Percentiles rank a stretch among this genome's conserved stretches.
Evolutionary conservation across 129 eudicot genomes (phyloP).

Genomic region (Chrysanthemum lavandulifolium): DNA sequence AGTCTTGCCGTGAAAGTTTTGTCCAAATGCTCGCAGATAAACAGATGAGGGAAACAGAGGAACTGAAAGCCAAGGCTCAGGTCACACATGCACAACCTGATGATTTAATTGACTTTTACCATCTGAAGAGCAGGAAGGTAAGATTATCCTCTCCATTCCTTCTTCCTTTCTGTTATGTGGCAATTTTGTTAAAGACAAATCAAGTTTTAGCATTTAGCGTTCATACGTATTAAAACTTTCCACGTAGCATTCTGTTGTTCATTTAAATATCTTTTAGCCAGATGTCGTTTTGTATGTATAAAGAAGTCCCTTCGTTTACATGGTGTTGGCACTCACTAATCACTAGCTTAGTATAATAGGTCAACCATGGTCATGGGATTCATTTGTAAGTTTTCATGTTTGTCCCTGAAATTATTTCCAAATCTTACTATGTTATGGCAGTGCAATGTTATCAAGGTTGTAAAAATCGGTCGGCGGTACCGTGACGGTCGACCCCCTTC

Average conservation of each 20-base stretch:
- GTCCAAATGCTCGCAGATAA: slow-evolving; percentile 98
- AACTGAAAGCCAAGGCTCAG: slow-evolving; percentile 87
- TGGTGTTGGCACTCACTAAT: no score
- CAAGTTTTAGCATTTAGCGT: no score
- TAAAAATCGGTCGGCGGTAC: no score
- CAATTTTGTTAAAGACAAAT: no score
- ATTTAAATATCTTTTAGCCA: background rate
- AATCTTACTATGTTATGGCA: no score
- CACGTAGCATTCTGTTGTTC: background rate
- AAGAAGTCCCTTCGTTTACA: no score
- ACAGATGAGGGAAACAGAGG: slow-evolving; percentile 88
- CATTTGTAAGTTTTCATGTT: no score
- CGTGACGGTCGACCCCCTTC: no score
- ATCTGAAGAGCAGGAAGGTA: slow-evolving; percentile 96
- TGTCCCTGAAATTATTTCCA: no score
- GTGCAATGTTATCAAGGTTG: no score
- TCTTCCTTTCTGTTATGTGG: background rate
- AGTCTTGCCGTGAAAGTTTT: slow-evolving; percentile 91
- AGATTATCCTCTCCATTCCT: background rate
- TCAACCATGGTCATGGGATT: no score
- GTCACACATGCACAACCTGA: slow-evolving; percentile 89
- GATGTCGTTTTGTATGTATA: background rate
- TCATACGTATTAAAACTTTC: background rate
- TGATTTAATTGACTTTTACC: slow-evolving; percentile 96
- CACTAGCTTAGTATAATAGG: no score